Evolutionary conservation across 768 basidiomycete species (phyloP).

Genomic region (Leccinellum rugosiceps): DNA sequence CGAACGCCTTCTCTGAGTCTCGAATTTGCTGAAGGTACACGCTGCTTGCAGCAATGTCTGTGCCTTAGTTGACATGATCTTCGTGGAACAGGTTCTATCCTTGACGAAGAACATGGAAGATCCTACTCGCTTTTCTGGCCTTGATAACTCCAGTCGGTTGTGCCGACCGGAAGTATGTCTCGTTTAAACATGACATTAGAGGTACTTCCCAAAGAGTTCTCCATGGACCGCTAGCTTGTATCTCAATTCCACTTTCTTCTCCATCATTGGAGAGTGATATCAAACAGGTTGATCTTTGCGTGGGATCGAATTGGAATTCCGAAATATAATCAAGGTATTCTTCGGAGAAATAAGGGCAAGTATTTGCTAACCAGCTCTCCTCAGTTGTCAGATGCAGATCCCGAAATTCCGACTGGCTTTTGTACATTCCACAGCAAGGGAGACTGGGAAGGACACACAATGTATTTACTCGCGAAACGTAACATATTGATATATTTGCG

Average conservation of each 20-base stretch:
- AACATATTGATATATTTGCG: constrained; percentile 23
- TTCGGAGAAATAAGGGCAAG: constrained; percentile 71
- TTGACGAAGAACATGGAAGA: background rate
- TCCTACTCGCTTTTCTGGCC: constrained; percentile 65
- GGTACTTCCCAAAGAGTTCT: constrained; percentile 94
- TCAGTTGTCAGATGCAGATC: constrained; percentile 53
- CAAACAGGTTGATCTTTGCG: constrained; percentile 59
- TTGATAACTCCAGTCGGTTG: constrained; percentile 83
- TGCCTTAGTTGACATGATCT: constrained; percentile 71
- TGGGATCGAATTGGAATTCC: constrained; percentile 66
- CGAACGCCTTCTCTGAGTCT: constrained; percentile 77
- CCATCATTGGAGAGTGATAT: constrained; percentile 50
- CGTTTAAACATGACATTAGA: constrained; percentile 87
- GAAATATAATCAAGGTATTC: constrained; percentile 78
- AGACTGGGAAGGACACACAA: constrained; percentile 38
- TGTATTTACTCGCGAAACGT: constrained; percentile 57
- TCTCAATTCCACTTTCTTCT: constrained; percentile 60
- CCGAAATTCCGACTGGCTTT: constrained; percentile 55
- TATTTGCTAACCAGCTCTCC: constrained; percentile 65
- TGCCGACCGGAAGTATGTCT: constrained; percentile 80
- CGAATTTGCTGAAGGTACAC: constrained; percentile 81
- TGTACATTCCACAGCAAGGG: constrained; percentile 24
- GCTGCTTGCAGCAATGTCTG: constrained; percentile 56
- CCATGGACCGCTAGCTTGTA: constrained; percentile 75
- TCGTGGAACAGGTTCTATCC: constrained; percentile 36